Conservation (phyloP, 2,329 filamentous ascomycete genomes). For the Sarocladium strictum region DNA sequence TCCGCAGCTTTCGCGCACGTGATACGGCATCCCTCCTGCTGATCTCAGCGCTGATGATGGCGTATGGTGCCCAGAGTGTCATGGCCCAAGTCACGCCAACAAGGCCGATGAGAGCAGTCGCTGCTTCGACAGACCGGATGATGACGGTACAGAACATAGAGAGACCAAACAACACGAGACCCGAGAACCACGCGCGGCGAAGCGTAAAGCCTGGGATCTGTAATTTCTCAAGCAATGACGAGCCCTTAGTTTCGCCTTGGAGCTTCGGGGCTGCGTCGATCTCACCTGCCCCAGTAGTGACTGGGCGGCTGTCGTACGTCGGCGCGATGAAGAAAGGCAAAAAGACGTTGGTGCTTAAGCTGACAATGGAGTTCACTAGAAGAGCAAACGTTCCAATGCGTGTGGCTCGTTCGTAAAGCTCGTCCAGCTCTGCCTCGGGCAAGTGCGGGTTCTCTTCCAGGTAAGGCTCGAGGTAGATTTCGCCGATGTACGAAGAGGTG, state of each 20-base stretch:
- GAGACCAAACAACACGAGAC: slow-evolving; percentile 74
- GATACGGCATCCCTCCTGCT: slow-evolving; percentile 65
- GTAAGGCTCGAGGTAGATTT: slow-evolving; percentile 83
- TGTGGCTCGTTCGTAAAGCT: slow-evolving; percentile 77
- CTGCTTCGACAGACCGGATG: slow-evolving; percentile 63
- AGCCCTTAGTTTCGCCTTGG: slow-evolving; percentile 27
- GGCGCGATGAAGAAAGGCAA: slow-evolving; percentile 82
- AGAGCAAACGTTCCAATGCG: slow-evolving; percentile 84
- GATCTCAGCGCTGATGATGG: slow-evolving; percentile 90
- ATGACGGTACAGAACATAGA: slow-evolving; percentile 82
- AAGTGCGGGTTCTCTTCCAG: slow-evolving; percentile 74
- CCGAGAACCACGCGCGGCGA: slow-evolving; percentile 79
- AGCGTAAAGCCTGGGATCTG: slow-evolving; percentile 81
- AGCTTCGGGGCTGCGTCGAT: slow-evolving; percentile 20
- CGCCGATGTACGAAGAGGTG: slow-evolving; percentile 87
- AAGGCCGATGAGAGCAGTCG: slow-evolving; percentile 71
- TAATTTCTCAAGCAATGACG: slow-evolving; percentile 51
- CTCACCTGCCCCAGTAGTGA: slow-evolving; percentile 23
- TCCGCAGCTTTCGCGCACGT: slow-evolving; percentile 30
- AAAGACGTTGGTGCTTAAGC: slow-evolving; percentile 73
- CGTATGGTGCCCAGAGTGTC: slow-evolving; percentile 91
- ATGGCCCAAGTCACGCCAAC: slow-evolving; percentile 90
- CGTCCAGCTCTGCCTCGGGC: slow-evolving; percentile 67
- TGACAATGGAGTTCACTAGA: slow-evolving; percentile 81
- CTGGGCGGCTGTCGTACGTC: slow-evolving; percentile 55